Percentiles rank a stretch among this genome's conserved stretches.
Conservation (phyloP, 1,139 yeast genomes). For the Magnusiomyces tetraspermus region DNA sequence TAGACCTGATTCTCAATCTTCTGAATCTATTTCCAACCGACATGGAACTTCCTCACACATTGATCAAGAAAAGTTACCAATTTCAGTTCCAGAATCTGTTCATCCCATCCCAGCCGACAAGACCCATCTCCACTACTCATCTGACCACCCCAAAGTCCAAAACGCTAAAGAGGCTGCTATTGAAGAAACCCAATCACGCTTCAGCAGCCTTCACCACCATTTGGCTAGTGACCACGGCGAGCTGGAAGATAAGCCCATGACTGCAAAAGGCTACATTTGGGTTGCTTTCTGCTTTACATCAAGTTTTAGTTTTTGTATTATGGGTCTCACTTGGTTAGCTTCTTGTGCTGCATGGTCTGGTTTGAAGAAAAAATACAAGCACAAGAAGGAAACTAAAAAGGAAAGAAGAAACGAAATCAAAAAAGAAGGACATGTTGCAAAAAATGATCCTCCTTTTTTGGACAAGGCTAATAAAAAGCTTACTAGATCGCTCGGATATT, state of each 20-base stretch:
- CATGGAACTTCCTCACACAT: no score
- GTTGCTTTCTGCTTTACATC: not conserved
- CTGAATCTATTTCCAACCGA: no score
- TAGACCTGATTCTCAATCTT: no score
- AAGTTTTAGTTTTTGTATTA: conserved; percentile 15
- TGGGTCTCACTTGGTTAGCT: conserved; percentile 16
- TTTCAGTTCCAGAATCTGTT: not conserved
- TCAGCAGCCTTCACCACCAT: not conserved
- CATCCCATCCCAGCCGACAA: not conserved
- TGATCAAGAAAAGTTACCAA: no score
- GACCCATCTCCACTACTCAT: not conserved
- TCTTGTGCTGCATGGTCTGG: conserved; percentile 13
- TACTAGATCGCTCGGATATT: conserved; percentile 50
- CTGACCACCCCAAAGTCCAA: not conserved
- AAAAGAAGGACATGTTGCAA: conserved; percentile 13
- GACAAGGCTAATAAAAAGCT: conserved; percentile 31
- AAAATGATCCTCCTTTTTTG: conserved; percentile 12
- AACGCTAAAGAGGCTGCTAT: not conserved
- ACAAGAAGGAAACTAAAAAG: conserved; percentile 12
- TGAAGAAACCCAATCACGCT: not conserved
- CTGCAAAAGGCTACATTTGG: not conserved
- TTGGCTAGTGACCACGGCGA: not conserved
- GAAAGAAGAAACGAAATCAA: conserved; percentile 13
- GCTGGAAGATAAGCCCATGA: not conserved
- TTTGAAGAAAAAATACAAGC: conserved; percentile 9